A percentile compares a stretch with the other conserved stretches of the same genome.
Conservation (phyloP, 192 early-diverging fungal genomes). For the Kickxella alabastrina region DNA sequence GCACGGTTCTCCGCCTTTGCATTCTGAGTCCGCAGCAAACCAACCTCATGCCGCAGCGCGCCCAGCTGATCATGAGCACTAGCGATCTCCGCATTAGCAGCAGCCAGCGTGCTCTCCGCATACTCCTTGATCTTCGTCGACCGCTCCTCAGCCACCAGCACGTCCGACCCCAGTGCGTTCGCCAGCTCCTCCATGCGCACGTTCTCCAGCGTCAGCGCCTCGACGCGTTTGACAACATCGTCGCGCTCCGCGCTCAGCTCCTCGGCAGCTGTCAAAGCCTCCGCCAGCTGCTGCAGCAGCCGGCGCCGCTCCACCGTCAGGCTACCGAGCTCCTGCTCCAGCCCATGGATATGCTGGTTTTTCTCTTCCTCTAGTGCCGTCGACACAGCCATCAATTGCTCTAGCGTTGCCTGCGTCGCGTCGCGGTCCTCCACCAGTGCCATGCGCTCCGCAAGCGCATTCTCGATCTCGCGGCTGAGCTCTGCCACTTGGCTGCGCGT, state of each 20-base stretch:
- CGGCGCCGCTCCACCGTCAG: constrained; percentile 30
- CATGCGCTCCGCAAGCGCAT: constrained; percentile 18
- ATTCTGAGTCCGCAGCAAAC: constrained; percentile 9
- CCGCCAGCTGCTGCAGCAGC: constrained; percentile 23
- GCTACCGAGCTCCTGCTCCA: constrained; percentile 29
- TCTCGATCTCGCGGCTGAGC: constrained; percentile 33
- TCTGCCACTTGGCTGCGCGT: constrained; percentile 15
- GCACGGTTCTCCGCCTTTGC: constrained; percentile 23
- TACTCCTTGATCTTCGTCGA: constrained; percentile 27
- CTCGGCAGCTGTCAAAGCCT: constrained; percentile 9
- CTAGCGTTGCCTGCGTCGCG: constrained; percentile 18
- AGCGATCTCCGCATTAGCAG: constrained; percentile 27
- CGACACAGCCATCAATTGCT: constrained; percentile 29
- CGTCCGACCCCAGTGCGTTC: constrained; percentile 20
- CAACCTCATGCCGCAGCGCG: constrained; percentile 13
- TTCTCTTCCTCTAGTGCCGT: constrained; percentile 27
- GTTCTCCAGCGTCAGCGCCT: constrained; percentile 14
- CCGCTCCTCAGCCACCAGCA: constrained; percentile 35
- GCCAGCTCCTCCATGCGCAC: constrained; percentile 18
- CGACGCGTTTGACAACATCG: constrained; percentile 14
- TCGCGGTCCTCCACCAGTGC: constrained; percentile 16
- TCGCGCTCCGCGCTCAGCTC: constrained; percentile 15
- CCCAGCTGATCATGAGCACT: constrained; percentile 17
- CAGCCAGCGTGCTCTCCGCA: constrained; percentile 21
- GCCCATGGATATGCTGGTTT: constrained; percentile 17